These are phyloP conservation scores for Talaromyces islandicus DNA, from an alignment of 2,329 filamentous ascomycete species.

Conservation along the genomic window DNA sequence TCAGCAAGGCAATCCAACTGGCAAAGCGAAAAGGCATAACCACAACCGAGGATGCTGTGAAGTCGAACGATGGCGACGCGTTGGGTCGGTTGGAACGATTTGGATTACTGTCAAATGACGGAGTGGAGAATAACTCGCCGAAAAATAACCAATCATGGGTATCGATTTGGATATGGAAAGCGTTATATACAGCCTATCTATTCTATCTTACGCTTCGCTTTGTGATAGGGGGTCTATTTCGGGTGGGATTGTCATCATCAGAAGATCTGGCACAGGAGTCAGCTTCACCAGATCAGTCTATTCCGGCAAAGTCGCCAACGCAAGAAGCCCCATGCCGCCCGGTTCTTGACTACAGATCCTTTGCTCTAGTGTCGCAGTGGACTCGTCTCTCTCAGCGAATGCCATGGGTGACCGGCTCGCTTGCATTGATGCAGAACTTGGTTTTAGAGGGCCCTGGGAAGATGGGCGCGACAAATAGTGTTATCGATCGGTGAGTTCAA, in stretches of 20 bases:
- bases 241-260: constrained; percentile 61
- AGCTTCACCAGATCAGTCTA: constrained; percentile 20
- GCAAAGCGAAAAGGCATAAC: constrained; percentile 25
- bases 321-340: constrained; percentile 39
- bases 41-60: constrained; percentile 12
- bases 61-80: constrained; percentile 25
- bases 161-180: constrained; percentile 43
- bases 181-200: constrained; percentile 48
- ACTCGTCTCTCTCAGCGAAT: constrained; percentile 72
- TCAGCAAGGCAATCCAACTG: constrained; percentile 62
- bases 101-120: constrained; percentile 44
- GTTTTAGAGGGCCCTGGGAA: constrained; percentile 67
- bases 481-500: constrained; percentile 79
- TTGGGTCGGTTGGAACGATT: constrained; percentile 50
- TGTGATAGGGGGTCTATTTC: constrained; percentile 58
- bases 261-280: constrained; percentile 19
- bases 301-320: constrained; percentile 19
- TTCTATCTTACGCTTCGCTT: constrained; percentile 60
- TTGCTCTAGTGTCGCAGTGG: constrained; percentile 66
- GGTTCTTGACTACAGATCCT: constrained; percentile 70
- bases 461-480: constrained; percentile 67
- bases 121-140: constrained; percentile 19
- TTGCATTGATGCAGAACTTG: constrained; percentile 71
- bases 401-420: constrained; percentile 77
- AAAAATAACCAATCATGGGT: constrained; percentile 26